Base-by-base conservation (phyloP, 176 grass and related monocot genomes). In the Ampelocalamus luodianensis region DNA sequence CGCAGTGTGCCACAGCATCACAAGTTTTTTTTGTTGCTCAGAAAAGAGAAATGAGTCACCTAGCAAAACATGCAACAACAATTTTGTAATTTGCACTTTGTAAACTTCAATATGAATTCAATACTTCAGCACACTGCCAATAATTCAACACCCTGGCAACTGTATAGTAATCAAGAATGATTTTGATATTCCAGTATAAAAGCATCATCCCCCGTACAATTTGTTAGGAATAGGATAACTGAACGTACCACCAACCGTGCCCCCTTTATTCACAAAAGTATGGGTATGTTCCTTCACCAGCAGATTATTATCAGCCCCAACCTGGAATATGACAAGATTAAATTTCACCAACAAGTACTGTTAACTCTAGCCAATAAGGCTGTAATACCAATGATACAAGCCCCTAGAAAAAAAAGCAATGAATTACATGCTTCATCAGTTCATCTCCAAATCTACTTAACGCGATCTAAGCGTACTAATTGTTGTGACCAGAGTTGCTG, bases 211-310 rank as follows among this genome's bases (percentile, higher is more conserved):
- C 13, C 65, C 39, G 23, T 79, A 58, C 18, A 70, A 70, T 20
- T 13, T 26, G 26, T 27, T 34, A 32, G 59, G 65, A 24, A 60
- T 74, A 80, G 17, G 53, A 70, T 63, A 80, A 76, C 22, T 72
- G 32, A 79, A 71, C 91, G 17, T 95, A 98, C 96, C 96, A 61
- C 96, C 96, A 90, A 98, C 73, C 15, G 63, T 6, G 70, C 93
- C 96, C 39, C 96, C 93, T 92, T 90, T 95, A 68, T 98, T 98
- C 56, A 98, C 96, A 78, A 98, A 98, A 68, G 93, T 98, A 88
- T 98, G 96, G 81, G 93, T 95, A 53, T 98, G 96, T 26, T 98
- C 96, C 91, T 98, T 98, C 77, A 94, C 96, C 44, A 98, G 78
- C 38, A 98, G 82, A 89, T 98, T 98, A 68, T 90, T 87, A 20